phyloP scores from a whole-genome alignment of 768 basidiomycete genomes.

The Floccularia luteovirens region DNA sequence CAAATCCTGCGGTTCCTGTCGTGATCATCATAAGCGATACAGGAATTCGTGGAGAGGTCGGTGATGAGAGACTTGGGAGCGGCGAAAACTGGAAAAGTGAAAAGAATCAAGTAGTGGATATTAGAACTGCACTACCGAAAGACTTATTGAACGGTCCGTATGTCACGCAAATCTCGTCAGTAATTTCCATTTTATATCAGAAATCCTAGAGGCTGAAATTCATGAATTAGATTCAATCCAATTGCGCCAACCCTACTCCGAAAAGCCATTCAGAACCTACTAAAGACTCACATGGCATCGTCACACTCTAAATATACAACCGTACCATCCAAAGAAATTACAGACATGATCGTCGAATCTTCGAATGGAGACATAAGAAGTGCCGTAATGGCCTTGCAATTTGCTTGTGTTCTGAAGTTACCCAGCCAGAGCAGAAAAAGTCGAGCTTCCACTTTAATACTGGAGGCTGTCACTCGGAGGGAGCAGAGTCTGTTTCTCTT shows the following conservation, averaged over 20 bases:
- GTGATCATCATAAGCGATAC: slow-evolving; percentile 82
- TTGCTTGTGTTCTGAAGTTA: slow-evolving; percentile 51
- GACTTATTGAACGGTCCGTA: slow-evolving; percentile 65
- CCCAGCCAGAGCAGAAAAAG: slow-evolving; percentile 24
- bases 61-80: slow-evolving; percentile 33
- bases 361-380: slow-evolving; percentile 90
- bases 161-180: slow-evolving; percentile 75
- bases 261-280: slow-evolving; percentile 63
- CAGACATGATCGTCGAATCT: slow-evolving; percentile 72
- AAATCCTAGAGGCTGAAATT: slow-evolving; percentile 1
- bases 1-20: slow-evolving; percentile 47
- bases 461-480: slow-evolving; percentile 73
- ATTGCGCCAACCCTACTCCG: slow-evolving; percentile 82
- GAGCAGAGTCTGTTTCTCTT: slow-evolving; percentile 88
- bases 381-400: slow-evolving; percentile 90
- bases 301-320: slow-evolving; percentile 13
- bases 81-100: slow-evolving; percentile 41
- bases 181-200: slow-evolving; percentile 6
- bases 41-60: slow-evolving; percentile 66
- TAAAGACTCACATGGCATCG: slow-evolving; percentile 38
- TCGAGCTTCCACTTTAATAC: slow-evolving; percentile 23
- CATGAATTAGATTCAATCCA: slow-evolving; percentile 73
- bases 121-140: slow-evolving; percentile 63
- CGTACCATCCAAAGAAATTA: slow-evolving; percentile 51
- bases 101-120: slow-evolving; percentile 38